These are phyloP conservation scores for Tuber borchii DNA, from an alignment of 495 filamentous ascomycete genomes.

Conservation along the genomic window DNA sequence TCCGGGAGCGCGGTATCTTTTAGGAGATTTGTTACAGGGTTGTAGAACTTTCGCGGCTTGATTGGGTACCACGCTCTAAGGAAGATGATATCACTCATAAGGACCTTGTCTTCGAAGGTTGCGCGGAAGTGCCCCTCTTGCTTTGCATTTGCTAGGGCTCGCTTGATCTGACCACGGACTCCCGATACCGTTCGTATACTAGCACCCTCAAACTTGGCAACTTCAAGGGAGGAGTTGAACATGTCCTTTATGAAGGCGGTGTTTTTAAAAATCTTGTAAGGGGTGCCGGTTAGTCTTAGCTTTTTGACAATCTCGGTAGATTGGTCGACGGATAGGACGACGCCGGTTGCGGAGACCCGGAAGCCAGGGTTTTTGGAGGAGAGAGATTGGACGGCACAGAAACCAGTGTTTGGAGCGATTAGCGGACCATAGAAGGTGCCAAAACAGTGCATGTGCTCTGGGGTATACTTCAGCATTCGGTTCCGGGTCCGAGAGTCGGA, in stretches of 20 bases:
- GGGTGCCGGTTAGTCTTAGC: conserved; percentile 83
- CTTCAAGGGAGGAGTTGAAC: conserved; percentile 86
- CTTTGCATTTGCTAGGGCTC: conserved; percentile 76
- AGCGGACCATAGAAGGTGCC: conserved; percentile 92
- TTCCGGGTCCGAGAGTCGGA: conserved; percentile 88
- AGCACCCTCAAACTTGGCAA: conserved; percentile 96
- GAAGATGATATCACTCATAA: conserved; percentile 95
- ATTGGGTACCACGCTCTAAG: conserved; percentile 93
- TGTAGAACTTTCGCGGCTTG: conserved; percentile 91
- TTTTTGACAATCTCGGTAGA: conserved; percentile 97
- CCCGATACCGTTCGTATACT: conserved; percentile 92
- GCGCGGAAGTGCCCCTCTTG: conserved; percentile 93
- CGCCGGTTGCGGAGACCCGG: conserved; percentile 87
- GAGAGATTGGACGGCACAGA: conserved; percentile 87
- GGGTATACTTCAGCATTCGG: conserved; percentile 95
- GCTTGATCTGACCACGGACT: conserved; percentile 92
- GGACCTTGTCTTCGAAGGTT: conserved; percentile 95
- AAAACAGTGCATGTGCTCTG: conserved; percentile 97
- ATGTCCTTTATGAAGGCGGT: conserved; percentile 98
- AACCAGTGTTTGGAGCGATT: conserved; percentile 89
- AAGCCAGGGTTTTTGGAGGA: conserved; percentile 84
- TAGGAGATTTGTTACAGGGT: conserved; percentile 87
- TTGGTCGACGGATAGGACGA: conserved; percentile 86
- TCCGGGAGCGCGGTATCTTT: conserved; percentile 42
- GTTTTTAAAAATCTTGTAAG: conserved; percentile 98